Evolutionary conservation across 2,329 filamentous ascomycete species (phyloP).

Genomic region (Diplodia scrobiculata): DNA sequence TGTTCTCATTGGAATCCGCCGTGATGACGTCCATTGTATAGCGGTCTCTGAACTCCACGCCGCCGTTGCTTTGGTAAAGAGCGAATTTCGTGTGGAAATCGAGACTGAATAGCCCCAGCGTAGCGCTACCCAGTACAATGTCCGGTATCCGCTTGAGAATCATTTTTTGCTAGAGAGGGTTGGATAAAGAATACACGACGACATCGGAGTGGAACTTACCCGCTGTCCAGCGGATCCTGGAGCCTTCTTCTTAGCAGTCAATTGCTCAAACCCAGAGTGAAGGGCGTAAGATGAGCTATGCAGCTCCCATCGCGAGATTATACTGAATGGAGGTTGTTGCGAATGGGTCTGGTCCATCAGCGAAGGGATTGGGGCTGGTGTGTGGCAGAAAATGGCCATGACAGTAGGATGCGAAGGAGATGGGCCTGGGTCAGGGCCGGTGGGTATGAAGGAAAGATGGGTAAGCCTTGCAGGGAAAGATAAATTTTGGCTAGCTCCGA

Average conservation of each 20-base stretch:
- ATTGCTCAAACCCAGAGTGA: conserved; percentile 75
- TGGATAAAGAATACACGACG: conserved; percentile 18
- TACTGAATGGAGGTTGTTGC: conserved; percentile 67
- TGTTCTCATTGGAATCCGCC: conserved; percentile 64
- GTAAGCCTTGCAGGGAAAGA: conserved; percentile 57
- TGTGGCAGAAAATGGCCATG: conserved; percentile 70
- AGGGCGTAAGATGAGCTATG: conserved; percentile 62
- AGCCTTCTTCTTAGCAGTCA: conserved; percentile 66
- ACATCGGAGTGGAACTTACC: not conserved
- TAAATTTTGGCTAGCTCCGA: conserved; percentile 35
- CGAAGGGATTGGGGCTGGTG: conserved; percentile 43
- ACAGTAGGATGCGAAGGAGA: conserved; percentile 63
- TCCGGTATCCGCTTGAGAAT: conserved; percentile 63
- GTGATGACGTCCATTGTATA: conserved; percentile 70
- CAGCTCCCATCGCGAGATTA: conserved; percentile 81
- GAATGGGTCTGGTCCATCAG: conserved; percentile 55
- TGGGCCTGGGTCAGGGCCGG: conserved; percentile 61
- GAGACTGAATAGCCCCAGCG: conserved; percentile 71
- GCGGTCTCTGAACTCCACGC: conserved; percentile 77
- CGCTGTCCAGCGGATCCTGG: conserved; percentile 31
- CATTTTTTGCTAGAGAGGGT: conserved; percentile 41
- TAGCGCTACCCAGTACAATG: conserved; percentile 67
- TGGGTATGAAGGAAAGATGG: conserved; percentile 72
- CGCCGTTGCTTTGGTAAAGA: conserved; percentile 76
- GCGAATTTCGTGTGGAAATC: conserved; percentile 68